phyloP scores from a whole-genome alignment of 1,284 basidiomycete genomes.

The Microbotryum intermedium region DNA sequence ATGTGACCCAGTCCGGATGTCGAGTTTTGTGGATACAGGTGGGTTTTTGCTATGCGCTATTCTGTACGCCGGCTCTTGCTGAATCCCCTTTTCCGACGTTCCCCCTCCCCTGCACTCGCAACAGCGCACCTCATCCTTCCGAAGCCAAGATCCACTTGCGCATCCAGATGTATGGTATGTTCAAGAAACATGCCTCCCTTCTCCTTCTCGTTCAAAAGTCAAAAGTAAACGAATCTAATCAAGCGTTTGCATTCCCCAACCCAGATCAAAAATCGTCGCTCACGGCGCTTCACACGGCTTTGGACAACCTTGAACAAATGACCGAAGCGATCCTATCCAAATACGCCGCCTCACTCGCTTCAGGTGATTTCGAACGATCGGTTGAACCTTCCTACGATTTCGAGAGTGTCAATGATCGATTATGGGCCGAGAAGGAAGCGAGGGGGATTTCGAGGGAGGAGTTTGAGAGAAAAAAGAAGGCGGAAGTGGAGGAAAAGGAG shows the following conservation, averaged over 20 bases:
- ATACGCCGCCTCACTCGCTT: slow-evolving; percentile 28
- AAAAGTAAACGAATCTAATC: background rate
- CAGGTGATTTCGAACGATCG: slow-evolving; percentile 26
- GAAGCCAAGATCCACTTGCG: slow-evolving; percentile 92
- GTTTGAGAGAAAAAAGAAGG: slow-evolving; percentile 14
- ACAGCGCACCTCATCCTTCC: slow-evolving; percentile 88
- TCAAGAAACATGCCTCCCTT: background rate
- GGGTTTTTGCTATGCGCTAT: slow-evolving; percentile 29
- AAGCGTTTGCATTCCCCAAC: background rate
- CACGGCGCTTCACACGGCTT: slow-evolving; percentile 28
- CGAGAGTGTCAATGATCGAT: slow-evolving; percentile 23
- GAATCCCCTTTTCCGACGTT: background rate
- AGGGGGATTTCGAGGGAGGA: slow-evolving; percentile 15
- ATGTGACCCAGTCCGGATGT: slow-evolving; percentile 72
- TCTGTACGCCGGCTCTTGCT: too few relatives aligned
- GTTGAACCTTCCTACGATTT: slow-evolving; percentile 30
- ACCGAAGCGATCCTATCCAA: slow-evolving; percentile 24
- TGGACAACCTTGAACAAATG: slow-evolving; percentile 32
- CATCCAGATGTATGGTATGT: slow-evolving; percentile 97
- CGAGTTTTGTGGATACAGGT: slow-evolving; percentile 98
- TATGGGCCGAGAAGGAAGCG: slow-evolving; percentile 30
- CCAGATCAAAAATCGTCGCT: slow-evolving; percentile 32
- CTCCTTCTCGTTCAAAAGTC: background rate
- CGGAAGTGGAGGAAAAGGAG: slow-evolving; percentile 1
- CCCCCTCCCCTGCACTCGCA: background rate